A percentile compares a stretch with the other conserved stretches of the same genome.
Evolutionary conservation across 2,329 filamentous ascomycete species (phyloP).

Genomic region (Sclerotinia borealis): DNA sequence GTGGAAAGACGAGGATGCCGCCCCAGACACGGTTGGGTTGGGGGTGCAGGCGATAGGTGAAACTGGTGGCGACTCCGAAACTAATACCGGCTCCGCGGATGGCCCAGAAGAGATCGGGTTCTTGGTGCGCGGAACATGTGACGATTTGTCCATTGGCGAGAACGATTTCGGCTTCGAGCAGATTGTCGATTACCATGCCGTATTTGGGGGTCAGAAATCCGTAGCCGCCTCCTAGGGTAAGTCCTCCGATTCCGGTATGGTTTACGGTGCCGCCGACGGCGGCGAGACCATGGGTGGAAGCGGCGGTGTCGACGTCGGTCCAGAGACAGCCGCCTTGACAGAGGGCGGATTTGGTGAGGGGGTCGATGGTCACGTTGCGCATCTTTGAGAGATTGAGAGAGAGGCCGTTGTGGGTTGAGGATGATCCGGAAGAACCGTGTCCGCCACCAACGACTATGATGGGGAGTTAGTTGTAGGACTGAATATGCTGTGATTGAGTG

Average conservation of each 20-base stretch:
- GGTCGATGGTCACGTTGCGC: conserved; percentile 15
- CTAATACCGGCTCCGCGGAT: conserved; percentile 29
- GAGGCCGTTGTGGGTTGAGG: not conserved
- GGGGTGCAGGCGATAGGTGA: conserved; percentile 9
- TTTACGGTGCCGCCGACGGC: conserved; percentile 6
- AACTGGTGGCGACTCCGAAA: conserved; percentile 5
- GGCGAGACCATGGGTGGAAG: conserved; percentile 8
- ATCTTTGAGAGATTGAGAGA: conserved; percentile 14
- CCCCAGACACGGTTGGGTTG: conserved; percentile 39
- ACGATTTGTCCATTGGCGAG: conserved; percentile 25
- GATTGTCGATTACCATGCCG: conserved; percentile 12
- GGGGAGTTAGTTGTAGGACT: not conserved
- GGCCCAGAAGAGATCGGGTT: conserved; percentile 47
- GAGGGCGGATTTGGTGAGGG: conserved; percentile 10
- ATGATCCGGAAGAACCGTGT: conserved; percentile 5
- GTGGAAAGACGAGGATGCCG: conserved; percentile 16
- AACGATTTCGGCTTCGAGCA: conserved; percentile 6
- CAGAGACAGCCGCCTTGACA: conserved; percentile 18
- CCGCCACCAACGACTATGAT: conserved; percentile 8
- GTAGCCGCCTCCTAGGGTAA: conserved; percentile 10
- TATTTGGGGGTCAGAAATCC: conserved; percentile 9
- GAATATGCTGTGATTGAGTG: not conserved
- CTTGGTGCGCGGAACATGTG: conserved; percentile 37
- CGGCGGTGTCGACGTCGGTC: conserved; percentile 14
- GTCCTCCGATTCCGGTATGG: conserved; percentile 8